Base-by-base conservation (phyloP, 257 asterid species). In the Nicotiana otophora region DNA sequence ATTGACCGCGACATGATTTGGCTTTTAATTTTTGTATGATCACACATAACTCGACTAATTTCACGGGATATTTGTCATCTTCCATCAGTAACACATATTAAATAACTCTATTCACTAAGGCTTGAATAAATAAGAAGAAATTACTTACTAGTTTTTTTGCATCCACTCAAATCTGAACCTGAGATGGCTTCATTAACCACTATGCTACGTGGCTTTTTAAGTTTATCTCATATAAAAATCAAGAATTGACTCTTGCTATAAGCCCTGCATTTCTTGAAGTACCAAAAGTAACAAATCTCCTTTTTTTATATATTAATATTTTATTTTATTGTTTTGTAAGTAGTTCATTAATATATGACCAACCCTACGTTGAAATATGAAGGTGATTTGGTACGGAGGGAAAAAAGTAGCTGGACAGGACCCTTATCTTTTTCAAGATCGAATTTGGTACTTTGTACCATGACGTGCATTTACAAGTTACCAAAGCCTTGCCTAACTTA, bases 61-160 rank as follows among this genome's bases (percentile, higher is more conserved):
- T 2, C 0, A 42, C 3, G 3, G 3, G 11, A 42, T 42, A 42
- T 2, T 0, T 39, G 10, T 8, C 46, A 39, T 0, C 3, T 39
- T 3, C 0, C 11, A 39, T 2, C 10, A 0, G 0, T 39, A 7
- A 39, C 12, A 8, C 1, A 2, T 42, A 9, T 4, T 0, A 9
- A 0, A 0, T 42, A 42, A 42, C 1, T 42, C 3, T 8, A 42
- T 42, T 2, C 1, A 8, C 3, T 11, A 42, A 7, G 0, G 0
- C 1, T 42, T 42, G 0, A 4, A 42, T 42, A 42, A 0, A 42
- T 42, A 0, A 9, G 0, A 42, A 42, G 0, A 42, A 42, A 8
- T 42, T 0, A 42, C 4, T 0, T 42, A 42, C 1, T 42, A 42
- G 0, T 42, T 7, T 42, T 7, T 39, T 7, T 39, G 0, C 0